These are phyloP conservation scores for Annulohypoxylon maeteangense DNA, from an alignment of 495 filamentous ascomycete genomes.

Conservation along the genomic window DNA sequence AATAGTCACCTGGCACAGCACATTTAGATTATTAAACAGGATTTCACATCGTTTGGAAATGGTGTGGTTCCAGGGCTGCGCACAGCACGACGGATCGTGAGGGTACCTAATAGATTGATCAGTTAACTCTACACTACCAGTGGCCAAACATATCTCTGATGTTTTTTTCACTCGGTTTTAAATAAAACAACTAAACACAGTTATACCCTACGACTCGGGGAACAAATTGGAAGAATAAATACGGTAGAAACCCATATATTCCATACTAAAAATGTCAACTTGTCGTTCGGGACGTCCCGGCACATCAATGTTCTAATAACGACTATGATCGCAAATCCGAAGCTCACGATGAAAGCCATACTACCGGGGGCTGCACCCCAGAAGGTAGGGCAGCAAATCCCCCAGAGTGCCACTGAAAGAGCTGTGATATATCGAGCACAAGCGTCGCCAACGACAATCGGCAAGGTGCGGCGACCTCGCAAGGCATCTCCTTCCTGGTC, in stretches of 20 bases:
- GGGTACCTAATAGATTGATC: no score
- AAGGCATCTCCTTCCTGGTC: slow-evolving; percentile 59
- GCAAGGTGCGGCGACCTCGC: slow-evolving; percentile 54
- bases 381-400: neutral
- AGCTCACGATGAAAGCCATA: slow-evolving; percentile 22
- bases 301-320: neutral
- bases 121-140: no score
- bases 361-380: neutral
- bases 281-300: slow-evolving; percentile 8
- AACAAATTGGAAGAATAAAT: neutral
- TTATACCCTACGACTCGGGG: no score
- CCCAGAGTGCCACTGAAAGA: neutral
- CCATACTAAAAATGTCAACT: slow-evolving; percentile 11
- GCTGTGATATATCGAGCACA: neutral
- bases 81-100: no score
- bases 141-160: no score
- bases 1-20: no score
- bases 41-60: no score
- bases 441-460: slow-evolving; percentile 39
- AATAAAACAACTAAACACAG: no score
- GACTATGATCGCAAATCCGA: neutral
- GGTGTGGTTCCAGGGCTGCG: no score
- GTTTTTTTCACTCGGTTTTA: no score
- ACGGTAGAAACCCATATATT: slow-evolving; percentile 10
- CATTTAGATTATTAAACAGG: no score